These are phyloP conservation scores for Acanthamoeba lenticulata DNA, from an alignment of 208 protist species.

Conservation along the genomic window DNA sequence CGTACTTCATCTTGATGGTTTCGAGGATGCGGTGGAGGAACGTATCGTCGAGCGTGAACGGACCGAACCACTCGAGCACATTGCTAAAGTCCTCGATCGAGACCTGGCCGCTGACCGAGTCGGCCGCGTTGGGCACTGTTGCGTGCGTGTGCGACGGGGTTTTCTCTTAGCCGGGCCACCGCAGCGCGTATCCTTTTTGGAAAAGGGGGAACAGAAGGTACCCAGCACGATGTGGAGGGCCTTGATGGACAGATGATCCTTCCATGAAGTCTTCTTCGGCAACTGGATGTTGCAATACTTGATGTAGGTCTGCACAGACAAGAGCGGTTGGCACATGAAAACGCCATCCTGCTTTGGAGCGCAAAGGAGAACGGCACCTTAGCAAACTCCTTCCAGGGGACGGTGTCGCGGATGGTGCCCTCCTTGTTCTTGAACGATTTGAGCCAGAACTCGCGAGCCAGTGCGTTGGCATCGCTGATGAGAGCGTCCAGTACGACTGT, in stretches of 20 bases:
- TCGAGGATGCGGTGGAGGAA: background rate
- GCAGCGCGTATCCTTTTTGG: too few relatives aligned
- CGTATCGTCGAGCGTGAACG: slow-evolving; percentile 12
- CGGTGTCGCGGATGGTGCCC: slow-evolving; percentile 42
- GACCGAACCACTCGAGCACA: slow-evolving; percentile 64
- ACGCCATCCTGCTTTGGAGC: background rate
- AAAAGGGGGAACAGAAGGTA: background rate
- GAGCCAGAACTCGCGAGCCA: slow-evolving; percentile 55
- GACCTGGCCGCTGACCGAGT: slow-evolving; percentile 6
- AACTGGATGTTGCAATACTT: slow-evolving; percentile 48
- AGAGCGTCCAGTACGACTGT: slow-evolving; percentile 52
- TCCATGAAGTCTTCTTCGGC: slow-evolving; percentile 47
- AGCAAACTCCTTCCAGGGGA: slow-evolving; percentile 53
- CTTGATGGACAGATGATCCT: slow-evolving; percentile 36
- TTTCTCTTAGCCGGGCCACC: too few relatives aligned
- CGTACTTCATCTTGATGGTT: slow-evolving; percentile 60
- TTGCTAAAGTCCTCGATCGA: slow-evolving; percentile 56
- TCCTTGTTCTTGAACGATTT: slow-evolving; percentile 57
- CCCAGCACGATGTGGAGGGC: slow-evolving; percentile 49
- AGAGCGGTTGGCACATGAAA: background rate
- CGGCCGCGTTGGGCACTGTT: slow-evolving; percentile 18
- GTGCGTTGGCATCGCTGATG: slow-evolving; percentile 60
- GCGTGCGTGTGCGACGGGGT: too few relatives aligned
- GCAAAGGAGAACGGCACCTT: background rate
- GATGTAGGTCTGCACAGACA: background rate